These are phyloP conservation scores for Colletotrichum falcatum DNA, from an alignment of 2,329 filamentous ascomycete species.

Conservation along the genomic window DNA sequence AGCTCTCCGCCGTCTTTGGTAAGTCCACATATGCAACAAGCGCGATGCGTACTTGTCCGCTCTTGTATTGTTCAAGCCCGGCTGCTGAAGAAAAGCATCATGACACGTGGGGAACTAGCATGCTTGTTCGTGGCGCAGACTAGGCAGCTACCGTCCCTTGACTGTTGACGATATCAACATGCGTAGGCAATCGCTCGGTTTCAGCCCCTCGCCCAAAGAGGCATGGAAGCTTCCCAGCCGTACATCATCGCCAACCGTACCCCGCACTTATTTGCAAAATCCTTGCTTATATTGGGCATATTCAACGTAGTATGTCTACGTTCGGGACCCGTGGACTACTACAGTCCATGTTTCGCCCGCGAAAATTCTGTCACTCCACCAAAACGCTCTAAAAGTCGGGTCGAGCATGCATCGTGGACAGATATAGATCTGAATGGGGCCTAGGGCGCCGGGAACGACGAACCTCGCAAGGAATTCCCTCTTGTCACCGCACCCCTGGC, in stretches of 20 bases:
- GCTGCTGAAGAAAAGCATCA: neutral
- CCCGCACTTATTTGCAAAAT: neutral
- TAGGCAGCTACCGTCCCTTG: neutral
- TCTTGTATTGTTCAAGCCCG: neutral
- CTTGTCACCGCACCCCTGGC: neutral
- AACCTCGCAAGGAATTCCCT: neutral
- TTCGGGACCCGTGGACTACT: neutral
- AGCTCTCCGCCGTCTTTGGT: neutral
- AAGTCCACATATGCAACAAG: neutral
- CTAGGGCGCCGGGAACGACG: too few species aligned
- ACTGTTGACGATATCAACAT: neutral
- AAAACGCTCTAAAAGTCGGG: too few species aligned
- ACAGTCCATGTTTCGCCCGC: too few species aligned
- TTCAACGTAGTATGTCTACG: too few species aligned
- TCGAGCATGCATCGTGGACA: neutral
- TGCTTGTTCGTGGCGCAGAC: neutral
- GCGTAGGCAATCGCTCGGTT: neutral
- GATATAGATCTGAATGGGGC: neutral
- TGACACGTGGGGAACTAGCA: too few species aligned
- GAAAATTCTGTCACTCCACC: too few species aligned
- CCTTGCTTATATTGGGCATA: neutral
- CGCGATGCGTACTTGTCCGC: neutral
- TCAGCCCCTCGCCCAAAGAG: neutral
- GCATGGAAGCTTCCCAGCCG: neutral
- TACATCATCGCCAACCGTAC: neutral